phyloP scores from a whole-genome alignment of 2,329 filamentous ascomycete species.

The Ceratocystis huliohia region DNA sequence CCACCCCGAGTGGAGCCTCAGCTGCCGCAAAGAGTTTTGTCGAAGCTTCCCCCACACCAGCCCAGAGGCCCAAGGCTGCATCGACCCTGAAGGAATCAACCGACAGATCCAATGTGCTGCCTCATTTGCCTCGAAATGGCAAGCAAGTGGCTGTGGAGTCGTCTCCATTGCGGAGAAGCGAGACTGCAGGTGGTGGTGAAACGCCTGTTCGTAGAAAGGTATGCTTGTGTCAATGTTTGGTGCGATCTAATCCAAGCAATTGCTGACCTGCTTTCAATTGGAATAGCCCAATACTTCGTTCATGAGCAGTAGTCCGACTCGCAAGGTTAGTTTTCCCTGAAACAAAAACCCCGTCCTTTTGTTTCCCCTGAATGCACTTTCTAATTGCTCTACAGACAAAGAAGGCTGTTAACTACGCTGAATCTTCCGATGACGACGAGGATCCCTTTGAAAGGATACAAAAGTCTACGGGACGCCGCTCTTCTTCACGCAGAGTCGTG shows the following conservation, averaged over 20 bases:
- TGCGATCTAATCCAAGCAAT: no score
- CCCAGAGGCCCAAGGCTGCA: conserved; percentile 3
- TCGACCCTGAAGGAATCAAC: conserved; percentile 30
- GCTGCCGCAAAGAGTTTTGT: conserved; percentile 28
- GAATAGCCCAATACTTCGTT: conserved; percentile 28
- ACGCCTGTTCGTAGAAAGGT: conserved; percentile 22
- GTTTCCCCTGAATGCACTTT: background rate
- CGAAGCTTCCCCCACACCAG: conserved; percentile 26
- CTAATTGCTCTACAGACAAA: conserved; percentile 31
- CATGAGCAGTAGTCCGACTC: conserved; percentile 57
- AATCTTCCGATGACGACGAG: conserved; percentile 70
- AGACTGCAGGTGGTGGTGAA: background rate
- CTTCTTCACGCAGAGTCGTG: conserved; percentile 45
- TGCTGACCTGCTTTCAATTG: background rate
- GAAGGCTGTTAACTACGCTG: conserved; percentile 63
- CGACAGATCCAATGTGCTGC: conserved; percentile 31
- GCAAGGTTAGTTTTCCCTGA: conserved; percentile 47
- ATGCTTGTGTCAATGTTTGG: background rate
- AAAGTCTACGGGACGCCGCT: conserved; percentile 27
- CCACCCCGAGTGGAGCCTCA: conserved; percentile 27
- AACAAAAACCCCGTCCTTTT: background rate
- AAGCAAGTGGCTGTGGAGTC: conserved; percentile 36
- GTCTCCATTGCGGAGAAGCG: conserved; percentile 47
- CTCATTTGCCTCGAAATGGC: conserved; percentile 24
- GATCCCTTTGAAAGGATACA: conserved; percentile 31